phyloP scores from a whole-genome alignment of 257 asterid genomes.

The Jacaranda copaia region DNA sequence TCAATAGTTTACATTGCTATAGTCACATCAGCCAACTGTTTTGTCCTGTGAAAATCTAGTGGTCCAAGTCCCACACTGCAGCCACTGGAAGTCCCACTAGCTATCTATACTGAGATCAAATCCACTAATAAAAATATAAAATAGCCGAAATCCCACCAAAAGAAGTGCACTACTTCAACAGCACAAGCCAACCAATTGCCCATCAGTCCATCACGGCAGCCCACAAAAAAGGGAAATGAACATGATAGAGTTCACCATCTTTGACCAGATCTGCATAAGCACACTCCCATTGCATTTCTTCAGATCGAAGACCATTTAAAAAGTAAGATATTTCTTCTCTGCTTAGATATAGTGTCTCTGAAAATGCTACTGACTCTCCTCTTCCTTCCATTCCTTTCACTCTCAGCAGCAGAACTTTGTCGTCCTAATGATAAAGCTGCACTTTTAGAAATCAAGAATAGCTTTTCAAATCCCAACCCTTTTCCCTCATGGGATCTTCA shows the following conservation, averaged over 20 bases:
- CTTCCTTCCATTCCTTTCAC: conserved; percentile 10
- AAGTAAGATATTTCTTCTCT: not conserved
- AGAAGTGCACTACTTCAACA: not conserved
- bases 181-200: not conserved
- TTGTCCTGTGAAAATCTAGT: not conserved
- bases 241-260: not conserved
- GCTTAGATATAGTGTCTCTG: not conserved
- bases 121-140: not conserved
- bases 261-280: conserved; percentile 9
- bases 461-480: conserved; percentile 48
- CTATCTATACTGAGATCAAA: not conserved
- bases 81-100: too few species aligned
- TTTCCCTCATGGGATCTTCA: conserved; percentile 40
- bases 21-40: conserved; percentile 1
- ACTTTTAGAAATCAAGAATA: conserved; percentile 42
- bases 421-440: conserved; percentile 45
- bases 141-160: conserved; percentile 13
- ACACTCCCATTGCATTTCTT: not conserved
- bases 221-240: not conserved
- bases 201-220: not conserved
- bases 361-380: conserved; percentile 31
- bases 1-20: not conserved
- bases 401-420: conserved; percentile 38
- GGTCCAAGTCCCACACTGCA: too few species aligned
- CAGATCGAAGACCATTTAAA: conserved; percentile 9